Evolutionary conservation across 2,329 filamentous ascomycete genomes (phyloP).

Genomic region (Ilyonectria mors-panacis): DNA sequence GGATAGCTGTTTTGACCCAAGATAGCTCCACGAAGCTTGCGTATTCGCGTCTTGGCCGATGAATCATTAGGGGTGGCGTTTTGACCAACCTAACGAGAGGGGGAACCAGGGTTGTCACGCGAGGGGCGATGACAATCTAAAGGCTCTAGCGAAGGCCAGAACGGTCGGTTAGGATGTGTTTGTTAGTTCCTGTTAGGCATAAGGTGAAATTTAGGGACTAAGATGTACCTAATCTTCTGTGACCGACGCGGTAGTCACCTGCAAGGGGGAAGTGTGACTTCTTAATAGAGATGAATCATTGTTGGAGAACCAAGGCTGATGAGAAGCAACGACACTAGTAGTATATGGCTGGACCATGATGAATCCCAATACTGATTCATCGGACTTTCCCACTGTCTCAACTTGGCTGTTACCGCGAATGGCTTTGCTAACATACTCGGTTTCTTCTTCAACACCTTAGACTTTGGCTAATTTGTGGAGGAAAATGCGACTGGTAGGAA

Average conservation of each 20-base stretch:
- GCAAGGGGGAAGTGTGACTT: neutral
- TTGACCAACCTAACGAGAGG: neutral
- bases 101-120: neutral
- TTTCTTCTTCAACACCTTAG: neutral
- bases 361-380: neutral
- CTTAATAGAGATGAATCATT: neutral
- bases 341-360: neutral
- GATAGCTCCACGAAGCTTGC: constrained; percentile 1
- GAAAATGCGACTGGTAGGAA: neutral
- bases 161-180: neutral
- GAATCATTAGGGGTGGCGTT: constrained; percentile 27
- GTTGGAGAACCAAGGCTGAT: neutral
- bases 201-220: neutral
- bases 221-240: neutral
- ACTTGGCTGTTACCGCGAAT: too few relatives aligned
- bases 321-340: neutral
- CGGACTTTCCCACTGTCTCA: neutral
- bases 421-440: neutral
- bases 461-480: neutral
- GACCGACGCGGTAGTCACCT: neutral
- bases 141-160: neutral
- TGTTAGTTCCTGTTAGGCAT: neutral
- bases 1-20: neutral
- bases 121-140: neutral
- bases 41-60: constrained; percentile 12